Evolutionary conservation across 768 basidiomycete species (phyloP).

Genomic region (Boletus patriciae): DNA sequence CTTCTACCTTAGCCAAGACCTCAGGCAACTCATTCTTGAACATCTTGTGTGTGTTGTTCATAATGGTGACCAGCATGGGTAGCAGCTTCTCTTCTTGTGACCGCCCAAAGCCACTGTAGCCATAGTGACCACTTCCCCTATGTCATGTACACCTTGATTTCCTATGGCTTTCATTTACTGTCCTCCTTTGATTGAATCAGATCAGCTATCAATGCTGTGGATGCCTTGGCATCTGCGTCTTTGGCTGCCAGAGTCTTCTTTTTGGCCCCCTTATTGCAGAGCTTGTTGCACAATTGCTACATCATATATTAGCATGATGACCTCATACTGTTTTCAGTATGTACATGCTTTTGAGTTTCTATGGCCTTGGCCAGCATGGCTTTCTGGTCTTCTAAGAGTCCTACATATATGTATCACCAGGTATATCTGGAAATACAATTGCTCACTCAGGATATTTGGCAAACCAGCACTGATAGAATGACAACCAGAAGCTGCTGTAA

Average conservation of each 20-base stretch:
- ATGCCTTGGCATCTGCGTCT: background rate
- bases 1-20: background rate
- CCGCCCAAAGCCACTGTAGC: background rate
- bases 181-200: background rate
- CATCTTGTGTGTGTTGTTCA: background rate
- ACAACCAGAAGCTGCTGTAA: background rate
- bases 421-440: background rate
- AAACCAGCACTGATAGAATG: background rate
- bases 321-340: background rate
- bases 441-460: background rate
- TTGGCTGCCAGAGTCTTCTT: background rate
- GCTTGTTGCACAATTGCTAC: constrained; percentile 2
- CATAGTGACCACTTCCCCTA: background rate
- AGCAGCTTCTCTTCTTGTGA: background rate
- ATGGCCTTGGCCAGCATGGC: background rate
- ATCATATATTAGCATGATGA: background rate
- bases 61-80: background rate
- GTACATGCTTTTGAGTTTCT: background rate
- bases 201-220: background rate
- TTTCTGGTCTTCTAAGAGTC: background rate
- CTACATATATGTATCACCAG: background rate
- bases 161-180: background rate
- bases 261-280: background rate
- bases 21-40: background rate
- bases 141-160: background rate